Evolutionary conservation across 1,284 basidiomycete species (phyloP).

Genomic region (Irpex sp.): DNA sequence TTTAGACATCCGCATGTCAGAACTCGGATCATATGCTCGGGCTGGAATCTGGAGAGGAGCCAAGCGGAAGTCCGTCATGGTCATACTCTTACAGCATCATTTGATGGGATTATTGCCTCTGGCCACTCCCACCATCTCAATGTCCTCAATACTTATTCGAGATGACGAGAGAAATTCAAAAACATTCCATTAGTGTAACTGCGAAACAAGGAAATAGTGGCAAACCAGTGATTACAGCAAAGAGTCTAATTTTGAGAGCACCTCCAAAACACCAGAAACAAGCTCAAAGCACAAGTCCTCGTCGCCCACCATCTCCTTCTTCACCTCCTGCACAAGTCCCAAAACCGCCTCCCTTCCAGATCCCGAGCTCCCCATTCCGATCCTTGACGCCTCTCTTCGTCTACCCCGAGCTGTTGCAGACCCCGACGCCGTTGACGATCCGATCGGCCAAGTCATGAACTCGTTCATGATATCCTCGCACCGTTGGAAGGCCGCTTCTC

Average conservation of each 20-base stretch:
- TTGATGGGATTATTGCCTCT: not conserved
- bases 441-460: slow-evolving; percentile 89
- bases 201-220: not conserved
- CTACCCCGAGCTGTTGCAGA: slow-evolving; percentile 24
- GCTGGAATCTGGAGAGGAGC: not conserved
- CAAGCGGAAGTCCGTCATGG: not conserved
- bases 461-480: slow-evolving; percentile 91
- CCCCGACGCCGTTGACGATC: slow-evolving; percentile 35
- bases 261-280: slow-evolving; percentile 86
- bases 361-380: slow-evolving; percentile 50
- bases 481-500: slow-evolving; percentile 86
- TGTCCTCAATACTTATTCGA: no score
- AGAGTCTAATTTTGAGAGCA: slow-evolving; percentile 85
- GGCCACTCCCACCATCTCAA: no score
- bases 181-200: not conserved
- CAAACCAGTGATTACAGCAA: slow-evolving; percentile 43
- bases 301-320: slow-evolving; percentile 60
- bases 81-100: not conserved
- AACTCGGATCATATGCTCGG: not conserved
- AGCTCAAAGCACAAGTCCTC: slow-evolving; percentile 87
- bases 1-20: not conserved
- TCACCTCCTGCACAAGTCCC: slow-evolving; percentile 77
- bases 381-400: slow-evolving; percentile 41
- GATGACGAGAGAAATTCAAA: not conserved
- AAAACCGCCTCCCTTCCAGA: slow-evolving; percentile 69